A percentile compares a stretch with the other conserved stretches of the same genome.
Conservation (phyloP, 1,284 basidiomycete genomes). For the Kalmanozyma brasiliensis region DNA sequence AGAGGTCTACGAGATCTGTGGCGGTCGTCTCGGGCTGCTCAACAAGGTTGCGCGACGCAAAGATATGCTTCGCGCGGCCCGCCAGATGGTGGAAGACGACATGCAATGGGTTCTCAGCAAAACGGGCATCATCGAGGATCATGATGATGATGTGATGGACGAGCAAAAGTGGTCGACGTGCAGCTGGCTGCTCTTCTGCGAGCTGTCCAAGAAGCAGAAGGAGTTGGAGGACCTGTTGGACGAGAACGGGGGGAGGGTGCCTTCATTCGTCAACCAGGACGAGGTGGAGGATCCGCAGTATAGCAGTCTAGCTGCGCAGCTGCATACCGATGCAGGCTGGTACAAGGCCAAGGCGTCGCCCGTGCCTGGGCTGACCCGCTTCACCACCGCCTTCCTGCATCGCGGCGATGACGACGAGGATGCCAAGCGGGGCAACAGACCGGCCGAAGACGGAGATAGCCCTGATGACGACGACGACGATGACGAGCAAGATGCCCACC, state of each 20-base stretch:
- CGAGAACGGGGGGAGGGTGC: slow-evolving; percentile 32
- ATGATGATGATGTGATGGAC: slow-evolving; percentile 66
- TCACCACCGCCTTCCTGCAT: slow-evolving; percentile 8
- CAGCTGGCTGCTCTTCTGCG: slow-evolving; percentile 62
- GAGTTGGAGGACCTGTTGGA: slow-evolving; percentile 52
- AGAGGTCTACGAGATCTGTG: slow-evolving; percentile 60
- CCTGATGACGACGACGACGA: slow-evolving; percentile 22
- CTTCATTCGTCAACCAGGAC: slow-evolving; percentile 33
- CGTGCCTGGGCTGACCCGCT: slow-evolving; percentile 41
- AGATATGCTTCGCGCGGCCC: slow-evolving; percentile 52
- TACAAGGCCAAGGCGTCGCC: slow-evolving; percentile 35
- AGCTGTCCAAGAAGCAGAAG: slow-evolving; percentile 55
- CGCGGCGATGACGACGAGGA: slow-evolving; percentile 1
- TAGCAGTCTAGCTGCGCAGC: slow-evolving; percentile 42
- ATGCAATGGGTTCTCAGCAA: slow-evolving; percentile 63
- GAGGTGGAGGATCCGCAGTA: slow-evolving; percentile 37
- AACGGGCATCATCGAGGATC: slow-evolving; percentile 65
- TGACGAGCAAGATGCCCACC: slow-evolving; percentile 26
- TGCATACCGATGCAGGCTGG: slow-evolving; percentile 47
- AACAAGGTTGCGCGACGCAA: slow-evolving; percentile 57
- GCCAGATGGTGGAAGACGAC: slow-evolving; percentile 62
- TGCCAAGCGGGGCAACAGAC: neutral
- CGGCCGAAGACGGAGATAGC: neutral
- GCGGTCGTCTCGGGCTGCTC: slow-evolving; percentile 56
- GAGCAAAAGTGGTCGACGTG: slow-evolving; percentile 66